Conservation (phyloP, 192 early-diverging fungal genomes). For the Linnemannia elongata region DNA sequence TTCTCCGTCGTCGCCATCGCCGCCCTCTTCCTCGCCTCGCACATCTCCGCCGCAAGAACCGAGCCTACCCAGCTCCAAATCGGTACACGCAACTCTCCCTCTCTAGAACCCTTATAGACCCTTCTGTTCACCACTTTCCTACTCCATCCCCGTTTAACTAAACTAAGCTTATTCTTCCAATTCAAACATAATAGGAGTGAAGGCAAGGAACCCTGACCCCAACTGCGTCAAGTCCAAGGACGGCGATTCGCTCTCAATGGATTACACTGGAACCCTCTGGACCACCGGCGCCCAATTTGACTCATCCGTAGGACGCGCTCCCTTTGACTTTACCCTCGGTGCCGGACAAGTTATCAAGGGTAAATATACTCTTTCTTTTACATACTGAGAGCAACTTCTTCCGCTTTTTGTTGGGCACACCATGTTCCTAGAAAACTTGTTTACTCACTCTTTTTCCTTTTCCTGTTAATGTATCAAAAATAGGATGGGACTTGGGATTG, state of each 20-base stretch:
- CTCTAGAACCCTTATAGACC: background rate
- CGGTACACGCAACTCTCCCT: conserved; percentile 8
- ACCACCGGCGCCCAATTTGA: conserved; percentile 80
- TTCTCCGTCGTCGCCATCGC: conserved; percentile 37
- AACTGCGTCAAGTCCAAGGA: conserved; percentile 57
- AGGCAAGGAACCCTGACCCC: conserved; percentile 51
- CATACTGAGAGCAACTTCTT: too few relatives aligned
- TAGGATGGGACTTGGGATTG: conserved; percentile 82
- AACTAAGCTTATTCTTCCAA: too few relatives aligned
- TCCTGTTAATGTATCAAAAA: background rate
- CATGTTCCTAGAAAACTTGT: background rate
- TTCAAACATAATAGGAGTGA: conserved; percentile 36
- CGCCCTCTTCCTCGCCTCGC: conserved; percentile 23
- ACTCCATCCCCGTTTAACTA: background rate
- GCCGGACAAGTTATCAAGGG: conserved; percentile 79
- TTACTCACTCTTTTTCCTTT: background rate
- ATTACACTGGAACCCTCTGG: conserved; percentile 80
- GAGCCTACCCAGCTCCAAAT: conserved; percentile 37
- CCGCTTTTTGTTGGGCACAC: too few relatives aligned
- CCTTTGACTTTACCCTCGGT: conserved; percentile 79
- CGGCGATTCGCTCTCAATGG: conserved; percentile 76
- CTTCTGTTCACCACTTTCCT: background rate
- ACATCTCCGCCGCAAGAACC: conserved; percentile 24
- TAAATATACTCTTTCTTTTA: background rate
- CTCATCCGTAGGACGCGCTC: conserved; percentile 72